Evolutionary conservation across 2,329 filamentous ascomycete species (phyloP), one percentile per base, ranked within the genome.

Genomic region (Bipolaris gigantea): DNA sequence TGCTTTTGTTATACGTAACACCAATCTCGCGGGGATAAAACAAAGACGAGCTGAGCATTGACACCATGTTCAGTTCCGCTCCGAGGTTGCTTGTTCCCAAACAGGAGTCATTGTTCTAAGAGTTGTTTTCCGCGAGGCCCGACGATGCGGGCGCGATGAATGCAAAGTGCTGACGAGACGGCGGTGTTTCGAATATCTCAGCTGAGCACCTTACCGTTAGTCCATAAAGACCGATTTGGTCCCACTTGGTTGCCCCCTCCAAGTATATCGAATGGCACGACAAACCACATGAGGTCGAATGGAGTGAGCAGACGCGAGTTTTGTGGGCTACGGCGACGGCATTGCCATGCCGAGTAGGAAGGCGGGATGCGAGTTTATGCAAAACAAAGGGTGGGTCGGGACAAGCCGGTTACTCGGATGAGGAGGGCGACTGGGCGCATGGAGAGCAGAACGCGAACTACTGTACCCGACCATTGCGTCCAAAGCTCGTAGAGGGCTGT

Each of bases 311-410:
- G 39, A 39, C n/a, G 13, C 21, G 21, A 38, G 30, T 23, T 47
- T 35, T 13, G 38, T 41, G 34, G 47, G 35, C 25, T 47, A 49
- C 34, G 25, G 38, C 39, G 42, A 43, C 21, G 51, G 45, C 16
- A 36, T 51, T 19, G 30, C 39, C 41, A 42, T 42, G 46, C 41
- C 33, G 43, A 48, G 44, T 36, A 19, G 15, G 34, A 55, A 58
- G 33, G 46, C 46, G 43, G 21, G 48, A 52, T 19, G 38, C 48
- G 42, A 34, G 46, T 50, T 60, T 53, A 57, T 52, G 56, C 53
- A 60, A 55, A 48, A 43, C 47, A 49, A 35, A 36, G 49, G 38
- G 40, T 48, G 33, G 50, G 48, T 53, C 48, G 32, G 44, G 50
- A 57, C 34, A 48, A 32, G 49, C 39, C 44, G 38, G 30, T 38